A percentile compares a stretch with the other conserved stretches of the same genome.
Conservation (phyloP, 2,329 filamentous ascomycete species). For the Sporothrix brunneoviolacea region DNA sequence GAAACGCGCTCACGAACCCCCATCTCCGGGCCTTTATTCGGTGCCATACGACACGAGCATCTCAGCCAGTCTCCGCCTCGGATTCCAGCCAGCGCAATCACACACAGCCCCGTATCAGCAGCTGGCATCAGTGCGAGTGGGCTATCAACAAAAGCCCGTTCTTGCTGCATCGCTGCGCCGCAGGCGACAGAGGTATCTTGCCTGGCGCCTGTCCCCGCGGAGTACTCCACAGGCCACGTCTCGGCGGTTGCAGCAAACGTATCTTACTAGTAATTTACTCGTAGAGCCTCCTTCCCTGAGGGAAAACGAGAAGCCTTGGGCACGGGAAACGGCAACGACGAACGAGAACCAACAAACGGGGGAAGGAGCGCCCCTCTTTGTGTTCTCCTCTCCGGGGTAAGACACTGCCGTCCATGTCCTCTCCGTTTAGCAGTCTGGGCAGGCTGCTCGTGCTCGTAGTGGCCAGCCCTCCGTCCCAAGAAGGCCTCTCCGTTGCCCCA, state of each 20-base stretch:
- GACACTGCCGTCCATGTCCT: background rate
- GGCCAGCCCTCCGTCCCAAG: conserved; percentile 1
- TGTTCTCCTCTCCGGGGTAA: conserved; percentile 2
- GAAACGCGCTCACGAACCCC: conserved; percentile 3
- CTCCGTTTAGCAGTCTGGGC: background rate
- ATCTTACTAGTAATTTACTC: too few species aligned
- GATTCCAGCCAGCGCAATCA: background rate
- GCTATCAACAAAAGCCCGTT: background rate
- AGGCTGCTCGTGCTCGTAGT: background rate
- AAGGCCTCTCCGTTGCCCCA: background rate
- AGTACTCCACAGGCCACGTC: too few species aligned
- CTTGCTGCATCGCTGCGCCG: too few species aligned
- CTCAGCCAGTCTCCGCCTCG: conserved; percentile 1
- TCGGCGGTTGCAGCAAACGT: too few species aligned
- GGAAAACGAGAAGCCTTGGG: too few species aligned
- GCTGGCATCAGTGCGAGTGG: too few species aligned
- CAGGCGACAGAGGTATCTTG: background rate
- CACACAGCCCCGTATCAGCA: background rate
- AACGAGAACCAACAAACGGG: background rate
- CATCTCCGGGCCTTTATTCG: too few species aligned
- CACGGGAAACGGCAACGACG: background rate
- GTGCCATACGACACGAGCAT: background rate
- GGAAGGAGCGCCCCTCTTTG: too few species aligned
- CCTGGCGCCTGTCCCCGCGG: too few species aligned
- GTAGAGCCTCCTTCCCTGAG: too few species aligned